Conservation (phyloP, 1,284 basidiomycete genomes). For the Quambalaria eucalypti region DNA sequence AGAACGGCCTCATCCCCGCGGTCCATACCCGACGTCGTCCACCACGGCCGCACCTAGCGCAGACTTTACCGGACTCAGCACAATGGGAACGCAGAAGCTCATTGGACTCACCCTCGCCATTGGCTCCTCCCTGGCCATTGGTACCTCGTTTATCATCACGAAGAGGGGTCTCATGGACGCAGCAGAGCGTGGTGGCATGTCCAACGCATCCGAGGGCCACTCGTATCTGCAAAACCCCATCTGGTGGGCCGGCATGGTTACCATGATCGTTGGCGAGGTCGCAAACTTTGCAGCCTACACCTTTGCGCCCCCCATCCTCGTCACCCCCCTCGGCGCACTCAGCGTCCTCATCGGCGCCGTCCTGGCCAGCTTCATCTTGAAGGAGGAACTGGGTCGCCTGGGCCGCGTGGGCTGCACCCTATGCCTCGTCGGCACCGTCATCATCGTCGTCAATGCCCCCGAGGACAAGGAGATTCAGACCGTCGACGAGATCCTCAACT, state of each 20-base stretch:
- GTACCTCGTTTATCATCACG: constrained; percentile 46
- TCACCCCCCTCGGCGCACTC: constrained; percentile 88
- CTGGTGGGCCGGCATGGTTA: constrained; percentile 96
- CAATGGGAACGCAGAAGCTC: constrained; percentile 27
- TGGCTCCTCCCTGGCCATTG: constrained; percentile 42
- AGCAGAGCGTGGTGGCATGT: constrained; percentile 35
- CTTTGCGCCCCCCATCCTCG: constrained; percentile 92
- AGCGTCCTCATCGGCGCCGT: constrained; percentile 75
- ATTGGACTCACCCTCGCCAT: constrained; percentile 43
- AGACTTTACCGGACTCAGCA: not conserved
- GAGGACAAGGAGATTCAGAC: constrained; percentile 88
- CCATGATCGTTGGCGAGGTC: constrained; percentile 53
- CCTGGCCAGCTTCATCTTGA: constrained; percentile 81
- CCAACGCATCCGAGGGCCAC: constrained; percentile 37
- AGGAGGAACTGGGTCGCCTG: constrained; percentile 86
- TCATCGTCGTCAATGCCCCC: constrained; percentile 93
- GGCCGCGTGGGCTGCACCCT: constrained; percentile 85
- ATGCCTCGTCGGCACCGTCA: constrained; percentile 79
- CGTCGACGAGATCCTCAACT: constrained; percentile 84
- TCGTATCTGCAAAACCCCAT: constrained; percentile 80
- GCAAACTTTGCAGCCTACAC: constrained; percentile 98
- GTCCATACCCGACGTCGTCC: not conserved
- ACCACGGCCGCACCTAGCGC: not conserved
- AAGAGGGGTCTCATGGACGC: constrained; percentile 45
- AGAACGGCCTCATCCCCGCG: not conserved